Conservation (phyloP, 164 flowering plant species). For the Kingdonia uniflora region DNA sequence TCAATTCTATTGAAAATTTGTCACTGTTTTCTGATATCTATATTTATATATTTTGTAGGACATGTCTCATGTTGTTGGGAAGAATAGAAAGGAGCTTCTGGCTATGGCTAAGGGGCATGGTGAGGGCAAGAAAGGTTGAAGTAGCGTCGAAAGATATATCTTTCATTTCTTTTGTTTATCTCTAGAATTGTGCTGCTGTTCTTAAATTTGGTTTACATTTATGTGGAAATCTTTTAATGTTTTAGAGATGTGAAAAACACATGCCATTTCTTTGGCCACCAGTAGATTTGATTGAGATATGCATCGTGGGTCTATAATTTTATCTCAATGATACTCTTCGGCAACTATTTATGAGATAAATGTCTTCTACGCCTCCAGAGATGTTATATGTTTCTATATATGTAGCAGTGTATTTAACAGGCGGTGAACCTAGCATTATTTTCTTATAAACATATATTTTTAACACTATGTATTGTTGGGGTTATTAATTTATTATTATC, state of each 20-base stretch:
- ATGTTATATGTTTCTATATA: too few species aligned
- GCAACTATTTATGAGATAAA: too few species aligned
- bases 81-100: conserved; percentile 86
- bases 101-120: conserved; percentile 78
- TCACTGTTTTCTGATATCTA: background rate
- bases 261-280: too few species aligned
- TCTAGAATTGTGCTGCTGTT: background rate
- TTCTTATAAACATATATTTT: too few species aligned
- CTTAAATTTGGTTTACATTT: background rate
- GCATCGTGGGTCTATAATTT: background rate
- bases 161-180: background rate
- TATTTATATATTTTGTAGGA: conserved; percentile 35
- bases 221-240: too few species aligned
- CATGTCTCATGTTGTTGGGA: conserved; percentile 90
- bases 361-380: too few species aligned
- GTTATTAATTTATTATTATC: too few species aligned
- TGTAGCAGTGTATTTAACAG: too few species aligned
- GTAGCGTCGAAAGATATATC: background rate
- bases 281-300: background rate
- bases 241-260: too few species aligned
- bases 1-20: background rate
- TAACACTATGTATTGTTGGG: too few species aligned
- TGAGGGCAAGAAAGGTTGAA: conserved; percentile 63
- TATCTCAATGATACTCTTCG: background rate
- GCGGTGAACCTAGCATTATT: too few species aligned